Base-by-base conservation (phyloP, 1,139 yeast genomes). In the Taphrina populina region DNA sequence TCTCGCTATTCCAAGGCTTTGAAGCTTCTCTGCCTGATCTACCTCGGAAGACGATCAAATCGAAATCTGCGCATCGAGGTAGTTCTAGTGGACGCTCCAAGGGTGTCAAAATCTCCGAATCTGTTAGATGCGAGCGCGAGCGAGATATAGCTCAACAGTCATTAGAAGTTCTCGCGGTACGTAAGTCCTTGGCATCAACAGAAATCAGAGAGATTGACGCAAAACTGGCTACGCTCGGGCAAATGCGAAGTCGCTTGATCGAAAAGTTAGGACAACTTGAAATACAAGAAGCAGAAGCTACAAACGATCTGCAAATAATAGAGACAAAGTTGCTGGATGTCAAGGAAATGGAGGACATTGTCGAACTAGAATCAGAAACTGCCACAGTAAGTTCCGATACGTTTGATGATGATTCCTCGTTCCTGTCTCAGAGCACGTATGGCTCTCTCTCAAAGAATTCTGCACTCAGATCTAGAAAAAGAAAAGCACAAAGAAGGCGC, bases 1-100 rank as follows among this genome's bases (percentile, higher is more conserved):
- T 74, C 64, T 78, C 86, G 1, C 68, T 83, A 17, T 81, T 78
- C 62, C 87, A 83, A 65, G 88, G 88, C 0, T 83, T 82, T 64
- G 76, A 73, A 61, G 87, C 86, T 0, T 73, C 78, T 0, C 64
- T 77, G 40, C 81, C 80, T 0, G 54, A 49, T 3, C 7, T 34
- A 11, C 43, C 54, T 17, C 37, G 54, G 11, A 30, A 30, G 32
- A n/a, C 54, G n/a, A 21, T 32, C 5, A 41, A 39, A 24, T 26
- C 24, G 26, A 49, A 35, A 19, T 20, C 32, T 27, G 23, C 39
- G 7, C 37, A 37, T 13, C 37, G 54, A 4, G 21, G 34, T 8
- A 35, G 44, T 20, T 49, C 54, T 10, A 29, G 39, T 13, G 52
- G 52, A 11, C 45, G 54, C 1, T 27, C 35, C 10, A 20, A 13